Evolutionary conservation across 106 monocot species (phyloP).

Genomic region (Platanthera guangdongensis): DNA sequence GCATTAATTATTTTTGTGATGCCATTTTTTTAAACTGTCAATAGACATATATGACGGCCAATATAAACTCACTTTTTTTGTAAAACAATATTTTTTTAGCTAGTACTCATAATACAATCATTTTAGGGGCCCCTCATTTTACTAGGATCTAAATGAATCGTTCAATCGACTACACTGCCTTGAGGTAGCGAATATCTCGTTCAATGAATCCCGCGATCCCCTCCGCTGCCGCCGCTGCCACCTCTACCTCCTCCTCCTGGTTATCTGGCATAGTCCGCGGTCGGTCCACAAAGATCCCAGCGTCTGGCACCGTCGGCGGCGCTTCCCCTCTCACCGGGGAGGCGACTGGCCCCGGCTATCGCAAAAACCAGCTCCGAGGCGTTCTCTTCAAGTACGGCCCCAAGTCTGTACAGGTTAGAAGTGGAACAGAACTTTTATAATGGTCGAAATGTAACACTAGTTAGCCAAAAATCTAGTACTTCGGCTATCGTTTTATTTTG

Average conservation of each 20-base stretch:
- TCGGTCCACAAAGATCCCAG: conserved; percentile 10
- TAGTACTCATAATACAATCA: too few relatives aligned
- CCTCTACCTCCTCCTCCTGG: conserved; percentile 15
- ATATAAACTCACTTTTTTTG: too few relatives aligned
- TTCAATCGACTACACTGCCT: neutral
- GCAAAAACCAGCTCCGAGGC: conserved; percentile 21
- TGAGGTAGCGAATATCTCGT: neutral
- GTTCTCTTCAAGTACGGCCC: conserved; percentile 32
- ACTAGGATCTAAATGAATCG: neutral
- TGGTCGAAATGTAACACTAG: neutral
- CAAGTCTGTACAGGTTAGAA: conserved; percentile 20
- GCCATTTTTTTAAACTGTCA: too few relatives aligned
- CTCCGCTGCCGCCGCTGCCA: neutral
- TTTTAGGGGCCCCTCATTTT: too few relatives aligned
- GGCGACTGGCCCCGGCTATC: neutral
- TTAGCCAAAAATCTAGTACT: too few relatives aligned
- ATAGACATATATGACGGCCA: too few relatives aligned
- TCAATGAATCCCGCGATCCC: conserved; percentile 4
- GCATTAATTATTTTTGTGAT: too few relatives aligned
- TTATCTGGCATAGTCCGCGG: conserved; percentile 22
- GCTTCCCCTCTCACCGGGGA: neutral
- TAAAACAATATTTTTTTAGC: too few relatives aligned
- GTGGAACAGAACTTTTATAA: neutral
- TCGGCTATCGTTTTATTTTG: too few relatives aligned
- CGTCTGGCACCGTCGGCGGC: neutral